Percentiles rank a stretch among this genome's conserved stretches.
Evolutionary conservation across 768 basidiomycete species (phyloP).

Genomic region (Russula foetens): DNA sequence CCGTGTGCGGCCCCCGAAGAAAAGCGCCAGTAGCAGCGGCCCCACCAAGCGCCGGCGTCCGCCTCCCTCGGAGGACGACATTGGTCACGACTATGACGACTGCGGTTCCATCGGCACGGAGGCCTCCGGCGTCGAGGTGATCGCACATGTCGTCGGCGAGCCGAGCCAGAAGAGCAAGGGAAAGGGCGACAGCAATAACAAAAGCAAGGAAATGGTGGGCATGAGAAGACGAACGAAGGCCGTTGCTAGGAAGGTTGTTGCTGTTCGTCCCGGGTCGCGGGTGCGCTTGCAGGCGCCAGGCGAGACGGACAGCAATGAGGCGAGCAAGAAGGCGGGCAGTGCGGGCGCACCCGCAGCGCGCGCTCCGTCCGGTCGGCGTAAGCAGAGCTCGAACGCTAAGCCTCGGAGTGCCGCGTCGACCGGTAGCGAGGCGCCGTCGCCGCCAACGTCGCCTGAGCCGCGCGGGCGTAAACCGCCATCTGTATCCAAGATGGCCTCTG

Average conservation of each 20-base stretch:
- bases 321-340: conserved; percentile 1
- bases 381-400: background rate
- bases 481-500: conserved; percentile 5
- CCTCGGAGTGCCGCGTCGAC: background rate
- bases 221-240: background rate
- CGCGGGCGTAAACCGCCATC: conserved; percentile 11
- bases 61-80: conserved; percentile 12
- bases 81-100: conserved; percentile 7
- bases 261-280: background rate
- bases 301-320: background rate
- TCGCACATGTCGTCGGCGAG: conserved; percentile 20
- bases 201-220: background rate
- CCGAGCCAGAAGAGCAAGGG: conserved; percentile 3
- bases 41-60: conserved; percentile 26
- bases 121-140: conserved; percentile 29
- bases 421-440: background rate
- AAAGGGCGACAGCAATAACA: background rate
- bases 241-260: background rate
- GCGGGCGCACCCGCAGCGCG: background rate
- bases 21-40: conserved; percentile 18
- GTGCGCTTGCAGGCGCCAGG: background rate
- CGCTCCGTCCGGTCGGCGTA: background rate
- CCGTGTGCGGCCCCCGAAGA: conserved; percentile 21
- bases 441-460: background rate
- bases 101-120: conserved; percentile 24